Evolutionary conservation across 2,329 filamentous ascomycete species (phyloP), one percentile per base, ranked within the genome.

Genomic region (Xylaria sp.): DNA sequence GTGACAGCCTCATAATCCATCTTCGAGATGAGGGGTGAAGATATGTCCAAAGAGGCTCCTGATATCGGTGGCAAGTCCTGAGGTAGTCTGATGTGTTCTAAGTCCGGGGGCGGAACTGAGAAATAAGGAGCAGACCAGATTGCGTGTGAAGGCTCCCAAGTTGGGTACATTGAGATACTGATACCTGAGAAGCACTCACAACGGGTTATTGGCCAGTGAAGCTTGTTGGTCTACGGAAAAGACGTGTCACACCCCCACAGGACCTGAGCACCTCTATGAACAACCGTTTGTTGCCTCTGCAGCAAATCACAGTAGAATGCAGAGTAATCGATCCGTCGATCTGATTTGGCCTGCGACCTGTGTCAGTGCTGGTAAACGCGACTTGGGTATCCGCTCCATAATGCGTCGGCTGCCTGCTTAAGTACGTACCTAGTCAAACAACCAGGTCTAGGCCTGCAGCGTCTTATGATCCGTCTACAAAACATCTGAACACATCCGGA

Each of bases 161-260:
- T 39, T 37, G 41, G 41, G 28, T 52, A 25, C 5, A 28, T 18
- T 52, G 23, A 15, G 13, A 18, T 32, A 10, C n/a, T 20, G 41
- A 15, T 44, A 37, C 13, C 20, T 44, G 6, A 28, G 37, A 57
- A 15, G 20, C 37, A 9, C 1, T 9, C 55, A n/a, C 7, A 25
- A 9, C 44, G 13, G 20, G 41, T 6, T 44, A 10, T 18, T 44
- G 10, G 20, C 54, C 7, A 57, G 54, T 25, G 13, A 44, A 44
- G 28, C 50, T 60, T 60, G 44, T 60, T 60, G 23, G 18, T 46
- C 37, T 37, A 55, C 25, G 15, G 37, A 52, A 52, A 52, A 28
- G 23, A 25, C 50, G 15, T 32, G 15, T 32, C 46, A 63, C 60
- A 37, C 60, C 51, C 51, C 60, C 4, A 20, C 18, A 48, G 13